Base-by-base conservation (phyloP, 805 yeast species). In the Wickerhamomyces xylosicus region DNA sequence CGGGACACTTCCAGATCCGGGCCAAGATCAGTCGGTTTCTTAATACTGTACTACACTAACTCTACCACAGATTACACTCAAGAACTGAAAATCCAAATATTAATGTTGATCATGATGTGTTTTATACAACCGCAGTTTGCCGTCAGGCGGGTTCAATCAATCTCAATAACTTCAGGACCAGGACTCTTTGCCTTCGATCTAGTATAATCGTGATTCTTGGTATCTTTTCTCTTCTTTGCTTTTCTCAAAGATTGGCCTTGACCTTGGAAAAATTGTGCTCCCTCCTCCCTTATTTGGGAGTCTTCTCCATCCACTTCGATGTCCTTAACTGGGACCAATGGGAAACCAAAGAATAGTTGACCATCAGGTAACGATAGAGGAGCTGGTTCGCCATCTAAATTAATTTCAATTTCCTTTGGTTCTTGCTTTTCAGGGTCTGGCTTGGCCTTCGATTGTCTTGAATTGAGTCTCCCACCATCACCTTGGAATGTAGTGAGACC, bases 281-380 rank as follows among this genome's bases (percentile, higher is more conserved):
- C 14, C 25, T 45, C 33, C 14, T n/a, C n/a, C n/a, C n/a, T n/a
- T n/a, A n/a, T n/a, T 34, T 49, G 49, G 0, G 57, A 52, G 5
- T 53, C 59, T 3, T 53, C 55, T 8, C 46, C 52, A 7, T 58
- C 64, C 2, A 45, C 48, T 5, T 59, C 61, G 18, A 61, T 71
- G 7, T 52, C 63, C 19, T 58, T 63, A 19, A 69, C 70, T 3
- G 72, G 57, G 0, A 61, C 56, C 1, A 82, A 73, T 0, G 97
- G 97, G 56, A 79, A 92, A 1, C 99, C 99, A 57, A 92, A 89
- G 54, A 92, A 92, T 13, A 92, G 66, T 58, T 86, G 90, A 19
- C 95, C 95, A 31, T 72, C 81, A 0, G 95, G 94, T 33, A 92
- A 63, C 5, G 66, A 60, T 40, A 92, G 63, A 9, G 87, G 83